phyloP scores from a whole-genome alignment of 2,329 filamentous ascomycete species.

The Aspergillus unguis region DNA sequence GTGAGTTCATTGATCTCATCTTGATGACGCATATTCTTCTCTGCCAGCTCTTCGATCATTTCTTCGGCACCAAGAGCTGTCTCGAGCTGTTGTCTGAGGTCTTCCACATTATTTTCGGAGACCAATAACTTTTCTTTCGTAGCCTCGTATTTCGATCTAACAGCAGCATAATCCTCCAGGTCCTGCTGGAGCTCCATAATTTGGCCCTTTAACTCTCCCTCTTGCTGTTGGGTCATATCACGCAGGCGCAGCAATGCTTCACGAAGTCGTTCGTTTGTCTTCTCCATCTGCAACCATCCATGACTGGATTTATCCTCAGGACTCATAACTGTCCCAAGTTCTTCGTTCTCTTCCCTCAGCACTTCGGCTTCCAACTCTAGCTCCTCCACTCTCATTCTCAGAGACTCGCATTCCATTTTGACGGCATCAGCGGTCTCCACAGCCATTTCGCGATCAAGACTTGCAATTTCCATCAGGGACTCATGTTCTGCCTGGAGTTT shows the following conservation, averaged over 20 bases:
- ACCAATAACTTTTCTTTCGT: slow-evolving; percentile 70
- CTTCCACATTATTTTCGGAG: slow-evolving; percentile 72
- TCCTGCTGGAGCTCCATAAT: slow-evolving; percentile 72
- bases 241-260: slow-evolving; percentile 80
- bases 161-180: slow-evolving; percentile 61
- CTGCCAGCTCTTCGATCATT: slow-evolving; percentile 88
- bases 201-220: slow-evolving; percentile 72
- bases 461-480: slow-evolving; percentile 76
- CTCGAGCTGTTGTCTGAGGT: slow-evolving; percentile 87
- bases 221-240: slow-evolving; percentile 82
- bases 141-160: slow-evolving; percentile 67
- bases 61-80: slow-evolving; percentile 84
- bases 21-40: slow-evolving; percentile 78
- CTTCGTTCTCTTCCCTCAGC: slow-evolving; percentile 78
- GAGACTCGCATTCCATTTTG: slow-evolving; percentile 73
- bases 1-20: slow-evolving; percentile 82
- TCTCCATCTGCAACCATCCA: slow-evolving; percentile 88
- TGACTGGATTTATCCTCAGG: slow-evolving; percentile 82
- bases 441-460: slow-evolving; percentile 91
- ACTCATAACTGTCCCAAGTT: slow-evolving; percentile 78
- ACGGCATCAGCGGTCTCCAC: slow-evolving; percentile 84
- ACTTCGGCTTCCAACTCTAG: slow-evolving; percentile 85
- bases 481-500: slow-evolving; percentile 80
- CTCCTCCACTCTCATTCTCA: slow-evolving; percentile 76
- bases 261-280: slow-evolving; percentile 79